These are phyloP conservation scores for Eucalyptus globulus DNA, from an alignment of 345 rosid genomes.

Conservation along the genomic window DNA sequence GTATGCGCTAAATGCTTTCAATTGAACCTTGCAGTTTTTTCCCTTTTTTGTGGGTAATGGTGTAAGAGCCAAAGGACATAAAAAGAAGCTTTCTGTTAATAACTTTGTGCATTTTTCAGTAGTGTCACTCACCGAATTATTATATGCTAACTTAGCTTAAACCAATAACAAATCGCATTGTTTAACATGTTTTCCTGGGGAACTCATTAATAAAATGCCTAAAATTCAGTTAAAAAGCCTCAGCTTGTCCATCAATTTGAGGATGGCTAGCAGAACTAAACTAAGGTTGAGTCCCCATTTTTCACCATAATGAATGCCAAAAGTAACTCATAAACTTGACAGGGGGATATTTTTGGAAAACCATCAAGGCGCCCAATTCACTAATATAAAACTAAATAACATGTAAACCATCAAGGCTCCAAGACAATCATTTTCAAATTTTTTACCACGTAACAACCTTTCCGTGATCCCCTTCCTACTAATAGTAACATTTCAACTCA, in stretches of 20 bases:
- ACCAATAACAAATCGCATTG: background rate
- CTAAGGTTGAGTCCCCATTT: background rate
- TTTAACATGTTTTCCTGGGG: background rate
- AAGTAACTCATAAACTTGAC: background rate
- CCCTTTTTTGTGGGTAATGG: background rate
- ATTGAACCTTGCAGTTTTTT: background rate
- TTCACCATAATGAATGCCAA: background rate
- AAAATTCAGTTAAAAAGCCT: background rate
- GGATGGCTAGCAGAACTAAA: background rate
- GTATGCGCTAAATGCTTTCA: background rate
- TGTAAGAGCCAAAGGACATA: background rate
- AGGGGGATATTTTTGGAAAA: background rate
- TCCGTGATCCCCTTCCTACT: too few relatives aligned
- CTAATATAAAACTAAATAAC: too few relatives aligned
- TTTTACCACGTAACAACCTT: too few relatives aligned
- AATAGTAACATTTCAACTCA: background rate
- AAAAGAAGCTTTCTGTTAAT: accelerated
- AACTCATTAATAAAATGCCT: background rate
- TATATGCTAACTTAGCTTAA: background rate
- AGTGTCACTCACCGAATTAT: background rate
- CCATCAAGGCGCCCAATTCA: background rate
- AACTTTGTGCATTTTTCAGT: background rate
- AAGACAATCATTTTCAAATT: too few relatives aligned
- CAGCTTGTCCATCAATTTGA: background rate
- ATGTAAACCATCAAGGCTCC: too few relatives aligned